Evolutionary conservation across 148 eudicot species (phyloP).

Genomic region (Silene conica): DNA sequence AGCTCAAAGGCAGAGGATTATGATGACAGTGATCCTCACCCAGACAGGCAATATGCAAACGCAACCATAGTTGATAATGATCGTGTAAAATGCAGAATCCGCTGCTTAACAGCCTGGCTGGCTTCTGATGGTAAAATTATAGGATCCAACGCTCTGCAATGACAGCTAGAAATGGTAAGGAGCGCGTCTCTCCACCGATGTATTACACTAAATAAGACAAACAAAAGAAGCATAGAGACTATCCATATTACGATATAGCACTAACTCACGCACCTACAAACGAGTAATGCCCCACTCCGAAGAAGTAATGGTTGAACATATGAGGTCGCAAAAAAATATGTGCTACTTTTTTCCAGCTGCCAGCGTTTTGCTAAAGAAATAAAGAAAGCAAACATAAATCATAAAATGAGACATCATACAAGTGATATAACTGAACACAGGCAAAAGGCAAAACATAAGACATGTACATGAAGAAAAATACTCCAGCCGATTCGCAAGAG

Average conservation of each 20-base stretch:
- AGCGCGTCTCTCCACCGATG: background rate
- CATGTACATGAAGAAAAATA: conserved; percentile 51
- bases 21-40: conserved; percentile 36
- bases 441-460: conserved; percentile 6
- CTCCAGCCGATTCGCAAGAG: conserved; percentile 63
- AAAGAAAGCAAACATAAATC: conserved; percentile 3
- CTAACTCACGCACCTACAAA: conserved; percentile 62
- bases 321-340: conserved; percentile 62
- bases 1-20: background rate
- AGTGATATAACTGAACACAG: background rate
- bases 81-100: conserved; percentile 73
- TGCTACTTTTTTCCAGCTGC: conserved; percentile 72
- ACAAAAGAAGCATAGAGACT: background rate
- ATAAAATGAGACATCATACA: background rate
- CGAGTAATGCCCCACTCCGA: conserved; percentile 77
- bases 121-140: conserved; percentile 69
- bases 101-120: conserved; percentile 74
- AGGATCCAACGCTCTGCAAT: conserved; percentile 76
- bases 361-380: conserved; percentile 55
- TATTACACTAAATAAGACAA: background rate
- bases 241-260: conserved; percentile 2
- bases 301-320: conserved; percentile 83
- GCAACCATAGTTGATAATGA: conserved; percentile 87
- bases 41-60: conserved; percentile 74
- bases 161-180: conserved; percentile 9